These are phyloP conservation scores for Catunica adiposa DNA, from an alignment of 2,329 filamentous ascomycete species.

Conservation along the genomic window DNA sequence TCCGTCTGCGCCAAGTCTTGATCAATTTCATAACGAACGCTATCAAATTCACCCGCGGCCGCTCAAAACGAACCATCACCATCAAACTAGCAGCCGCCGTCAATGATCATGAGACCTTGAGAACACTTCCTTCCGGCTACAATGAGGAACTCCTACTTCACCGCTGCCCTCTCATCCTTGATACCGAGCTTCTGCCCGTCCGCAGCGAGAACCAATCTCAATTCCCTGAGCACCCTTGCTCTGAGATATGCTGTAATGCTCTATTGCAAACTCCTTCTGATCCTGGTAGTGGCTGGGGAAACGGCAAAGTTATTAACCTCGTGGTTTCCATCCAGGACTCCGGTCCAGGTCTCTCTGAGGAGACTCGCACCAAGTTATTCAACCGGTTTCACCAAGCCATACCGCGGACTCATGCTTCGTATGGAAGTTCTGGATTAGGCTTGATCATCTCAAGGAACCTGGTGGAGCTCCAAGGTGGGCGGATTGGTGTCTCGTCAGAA, in stretches of 20 bases:
- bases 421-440: constrained; percentile 53
- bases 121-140: constrained; percentile 46
- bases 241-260: neutral
- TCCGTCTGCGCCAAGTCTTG: constrained; percentile 54
- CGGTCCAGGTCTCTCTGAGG: constrained; percentile 46
- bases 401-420: constrained; percentile 54
- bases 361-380: constrained; percentile 51
- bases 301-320: constrained; percentile 53
- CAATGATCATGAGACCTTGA: constrained; percentile 31
- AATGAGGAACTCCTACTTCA: constrained; percentile 36
- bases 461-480: constrained; percentile 60
- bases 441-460: constrained; percentile 63
- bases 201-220: constrained; percentile 11
- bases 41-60: constrained; percentile 47
- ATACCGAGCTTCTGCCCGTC: constrained; percentile 5
- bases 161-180: constrained; percentile 15
- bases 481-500: constrained; percentile 55
- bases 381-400: constrained; percentile 53
- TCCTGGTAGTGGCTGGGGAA: constrained; percentile 36
- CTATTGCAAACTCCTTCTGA: neutral
- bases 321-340: constrained; percentile 59
- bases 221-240: constrained; percentile 7
- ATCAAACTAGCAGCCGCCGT: constrained; percentile 49
- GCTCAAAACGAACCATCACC: constrained; percentile 41
- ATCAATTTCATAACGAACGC: constrained; percentile 60